Conservation (phyloP, 2,329 filamentous ascomycete genomes). For the Fusarium praegraminearum region DNA sequence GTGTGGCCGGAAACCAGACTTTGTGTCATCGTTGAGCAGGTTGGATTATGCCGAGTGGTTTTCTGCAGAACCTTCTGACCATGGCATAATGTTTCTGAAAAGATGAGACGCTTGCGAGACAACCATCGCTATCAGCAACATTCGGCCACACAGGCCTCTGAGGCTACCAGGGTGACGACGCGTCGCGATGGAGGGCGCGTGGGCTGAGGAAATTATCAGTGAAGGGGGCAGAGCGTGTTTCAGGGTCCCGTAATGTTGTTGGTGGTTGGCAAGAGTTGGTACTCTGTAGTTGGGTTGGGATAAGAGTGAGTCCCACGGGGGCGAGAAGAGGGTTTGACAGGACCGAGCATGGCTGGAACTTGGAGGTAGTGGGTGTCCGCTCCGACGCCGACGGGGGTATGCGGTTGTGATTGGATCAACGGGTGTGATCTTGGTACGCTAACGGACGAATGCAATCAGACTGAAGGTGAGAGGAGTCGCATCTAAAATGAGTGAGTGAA, state of each 20-base stretch:
- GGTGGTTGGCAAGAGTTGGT: slow-evolving; percentile 42
- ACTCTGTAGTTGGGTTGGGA: slow-evolving; percentile 30
- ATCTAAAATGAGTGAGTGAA: slow-evolving; percentile 32
- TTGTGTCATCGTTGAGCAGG: slow-evolving; percentile 1
- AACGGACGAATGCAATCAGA: slow-evolving; percentile 26
- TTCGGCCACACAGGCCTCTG: slow-evolving; percentile 6
- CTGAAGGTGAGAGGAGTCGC: slow-evolving; percentile 32
- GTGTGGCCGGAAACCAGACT: slow-evolving; percentile 34
- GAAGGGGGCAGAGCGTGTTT: slow-evolving; percentile 48
- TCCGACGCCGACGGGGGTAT: slow-evolving; percentile 37
- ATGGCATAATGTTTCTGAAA: slow-evolving; percentile 31
- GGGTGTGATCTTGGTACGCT: slow-evolving; percentile 34
- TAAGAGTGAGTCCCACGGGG: slow-evolving; percentile 40
- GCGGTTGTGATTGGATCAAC: slow-evolving; percentile 35
- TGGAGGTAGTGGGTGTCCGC: slow-evolving; percentile 39
- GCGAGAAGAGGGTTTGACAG: slow-evolving; percentile 46
- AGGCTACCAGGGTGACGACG: slow-evolving; percentile 31
- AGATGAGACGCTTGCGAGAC: slow-evolving; percentile 45
- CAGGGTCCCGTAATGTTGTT: slow-evolving; percentile 41
- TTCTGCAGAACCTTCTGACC: slow-evolving; percentile 9
- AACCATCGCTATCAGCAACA: slow-evolving; percentile 14
- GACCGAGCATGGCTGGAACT: slow-evolving; percentile 40
- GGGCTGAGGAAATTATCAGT: slow-evolving; percentile 34
- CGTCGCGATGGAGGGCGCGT: slow-evolving; percentile 33
- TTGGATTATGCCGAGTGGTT: slow-evolving; percentile 10